Evolutionary conservation across 2,329 filamentous ascomycete species (phyloP), one percentile per base, ranked within the genome.

Genomic region (Calcarisporium arbuscula): DNA sequence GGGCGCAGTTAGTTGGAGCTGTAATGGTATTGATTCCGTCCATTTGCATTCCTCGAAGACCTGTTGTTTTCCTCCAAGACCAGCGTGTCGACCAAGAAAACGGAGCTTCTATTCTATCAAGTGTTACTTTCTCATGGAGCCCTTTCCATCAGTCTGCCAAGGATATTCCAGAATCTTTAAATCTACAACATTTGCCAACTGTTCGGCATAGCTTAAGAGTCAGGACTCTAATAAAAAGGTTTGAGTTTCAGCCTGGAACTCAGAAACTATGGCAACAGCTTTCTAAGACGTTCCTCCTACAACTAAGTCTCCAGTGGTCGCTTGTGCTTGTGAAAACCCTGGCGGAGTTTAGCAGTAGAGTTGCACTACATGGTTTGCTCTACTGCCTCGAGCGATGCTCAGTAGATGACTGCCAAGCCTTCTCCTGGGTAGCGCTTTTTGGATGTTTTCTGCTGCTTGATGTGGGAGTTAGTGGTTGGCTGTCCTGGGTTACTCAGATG

Each of bases 301-400:
- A 10, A 32, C 19, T 40, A 8, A 8, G 28, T 9, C 26, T 15
- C 8, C 37, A 40, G 19, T 40, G 37, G 33, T 15, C 20, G 12
- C 25, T 40, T 8, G 33, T 30, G 8, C 27, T 40, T 25, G 6
- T 33, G 19, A 29, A 35, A 11, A 15, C 37, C 5, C 14, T 19
- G 6, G 32, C 37, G 11, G 21, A 34, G 9, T 40, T 40, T 11
- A 11, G 33, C 16, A 36, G 37, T 14, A 25, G 33, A 15, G 32
- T 32, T 10, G 28, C 30, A 7, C 34, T 40, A 6, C 33, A 32
- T 19, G 28, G 30, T 17, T 8, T 40, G 11, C 19, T 36, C 4
- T 14, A 40, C 5, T 19, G 18, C 19, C 20, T 38, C 10, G 36
- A 38, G 9, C 14, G 10, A 25, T 25, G 10, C 10, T 25, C 22